Percentiles rank a stretch among this genome's conserved stretches.
Evolutionary conservation across 2,329 filamentous ascomycete species (phyloP).

Genomic region (Graphiopsis chlorocephala): DNA sequence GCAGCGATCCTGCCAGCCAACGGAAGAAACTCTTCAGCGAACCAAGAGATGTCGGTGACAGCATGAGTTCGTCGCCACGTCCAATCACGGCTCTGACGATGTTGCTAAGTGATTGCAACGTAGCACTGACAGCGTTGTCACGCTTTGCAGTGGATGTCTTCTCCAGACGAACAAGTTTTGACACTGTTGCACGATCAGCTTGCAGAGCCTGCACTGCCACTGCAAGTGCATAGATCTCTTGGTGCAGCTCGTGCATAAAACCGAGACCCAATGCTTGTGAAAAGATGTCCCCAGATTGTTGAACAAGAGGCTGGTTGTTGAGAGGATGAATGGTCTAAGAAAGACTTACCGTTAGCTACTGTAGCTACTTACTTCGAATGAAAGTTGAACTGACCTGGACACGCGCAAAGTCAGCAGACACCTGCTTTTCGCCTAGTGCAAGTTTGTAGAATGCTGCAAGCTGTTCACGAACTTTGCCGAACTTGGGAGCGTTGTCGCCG

Average conservation of each 20-base stretch:
- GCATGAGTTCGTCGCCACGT: background rate
- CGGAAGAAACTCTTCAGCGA: constrained; percentile 12
- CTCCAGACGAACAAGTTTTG: constrained; percentile 9
- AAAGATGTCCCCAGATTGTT: constrained; percentile 23
- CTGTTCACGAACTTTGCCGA: constrained; percentile 15
- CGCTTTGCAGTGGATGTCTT: constrained; percentile 5
- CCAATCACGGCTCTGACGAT: constrained; percentile 8
- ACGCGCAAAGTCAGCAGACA: constrained; percentile 40
- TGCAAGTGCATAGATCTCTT: constrained; percentile 15
- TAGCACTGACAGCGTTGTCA: constrained; percentile 7
- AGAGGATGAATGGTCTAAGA: constrained; percentile 45
- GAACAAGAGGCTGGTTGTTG: constrained; percentile 44
- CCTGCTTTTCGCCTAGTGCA: constrained; percentile 30
- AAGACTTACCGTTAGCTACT: constrained; percentile 36
- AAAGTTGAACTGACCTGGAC: constrained; percentile 35
- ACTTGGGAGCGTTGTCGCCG: constrained; percentile 8
- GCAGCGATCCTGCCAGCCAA: constrained; percentile 14
- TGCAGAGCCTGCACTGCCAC: constrained; percentile 19
- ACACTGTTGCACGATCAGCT: constrained; percentile 19
- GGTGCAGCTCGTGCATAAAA: constrained; percentile 24
- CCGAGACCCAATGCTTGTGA: constrained; percentile 23
- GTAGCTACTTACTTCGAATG: constrained; percentile 30
- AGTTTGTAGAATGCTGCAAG: constrained; percentile 33
- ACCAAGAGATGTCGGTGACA: background rate
- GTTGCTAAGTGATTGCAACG: constrained; percentile 5